These are phyloP conservation scores for Ceratocystis ficicola DNA, from an alignment of 2,329 filamentous ascomycete genomes.

Conservation along the genomic window DNA sequence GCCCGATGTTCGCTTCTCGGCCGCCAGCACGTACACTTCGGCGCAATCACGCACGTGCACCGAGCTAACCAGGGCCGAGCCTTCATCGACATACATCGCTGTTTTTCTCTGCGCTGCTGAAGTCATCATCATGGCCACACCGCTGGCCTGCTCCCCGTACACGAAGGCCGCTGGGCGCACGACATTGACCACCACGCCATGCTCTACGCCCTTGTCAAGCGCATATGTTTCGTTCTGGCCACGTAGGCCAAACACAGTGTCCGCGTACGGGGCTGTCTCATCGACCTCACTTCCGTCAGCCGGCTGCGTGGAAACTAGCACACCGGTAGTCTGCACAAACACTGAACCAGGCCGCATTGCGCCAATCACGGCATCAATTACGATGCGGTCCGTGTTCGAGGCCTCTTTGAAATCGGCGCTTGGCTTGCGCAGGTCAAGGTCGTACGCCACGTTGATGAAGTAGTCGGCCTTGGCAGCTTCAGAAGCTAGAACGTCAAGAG, in stretches of 20 bases:
- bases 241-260: conserved; percentile 26
- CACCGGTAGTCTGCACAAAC: conserved; percentile 30
- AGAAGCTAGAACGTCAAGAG: conserved; percentile 30
- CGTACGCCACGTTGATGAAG: conserved; percentile 35
- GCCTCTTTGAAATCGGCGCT: conserved; percentile 27
- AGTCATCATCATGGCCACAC: conserved; percentile 29
- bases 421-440: conserved; percentile 28
- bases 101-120: conserved; percentile 27
- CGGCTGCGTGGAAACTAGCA: conserved; percentile 24
- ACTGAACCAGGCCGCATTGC: conserved; percentile 30
- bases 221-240: conserved; percentile 28
- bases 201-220: conserved; percentile 24
- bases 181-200: conserved; percentile 29
- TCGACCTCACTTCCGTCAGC: conserved; percentile 27
- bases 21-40: conserved; percentile 31
- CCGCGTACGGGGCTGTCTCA: conserved; percentile 24
- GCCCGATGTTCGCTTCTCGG: conserved; percentile 29
- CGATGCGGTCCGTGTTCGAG: conserved; percentile 28
- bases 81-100: conserved; percentile 28
- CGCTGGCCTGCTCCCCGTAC: conserved; percentile 34
- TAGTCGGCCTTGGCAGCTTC: conserved; percentile 33
- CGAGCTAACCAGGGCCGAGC: conserved; percentile 26
- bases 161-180: conserved; percentile 35
- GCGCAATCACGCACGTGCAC: conserved; percentile 37
- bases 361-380: conserved; percentile 31